Evolutionary conservation across 257 asterid species (phyloP).

Genomic region (Rhazya stricta): DNA sequence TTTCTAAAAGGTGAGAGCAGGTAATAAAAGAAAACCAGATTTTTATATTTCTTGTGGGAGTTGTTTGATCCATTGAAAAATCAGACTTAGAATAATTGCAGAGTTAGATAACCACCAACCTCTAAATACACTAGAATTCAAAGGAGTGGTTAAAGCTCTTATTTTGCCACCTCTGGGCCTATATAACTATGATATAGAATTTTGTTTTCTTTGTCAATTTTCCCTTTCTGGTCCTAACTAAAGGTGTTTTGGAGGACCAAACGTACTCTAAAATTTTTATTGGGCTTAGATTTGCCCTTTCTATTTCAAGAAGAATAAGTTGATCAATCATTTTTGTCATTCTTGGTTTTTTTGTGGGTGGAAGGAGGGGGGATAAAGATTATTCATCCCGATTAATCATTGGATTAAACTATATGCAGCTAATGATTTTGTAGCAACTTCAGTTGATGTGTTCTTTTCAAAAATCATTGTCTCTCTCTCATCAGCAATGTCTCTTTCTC

Average conservation of each 20-base stretch:
- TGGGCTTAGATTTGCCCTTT: not conserved
- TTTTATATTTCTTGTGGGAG: conserved; percentile 2
- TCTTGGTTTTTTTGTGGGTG: no score
- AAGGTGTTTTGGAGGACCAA: no score
- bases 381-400: no score
- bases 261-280: no score
- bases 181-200: no score
- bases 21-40: conserved; percentile 8
- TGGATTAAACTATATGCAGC: not conserved
- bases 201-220: not conserved
- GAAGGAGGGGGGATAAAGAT: no score
- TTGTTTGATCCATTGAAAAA: conserved; percentile 6
- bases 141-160: conserved; percentile 1
- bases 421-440: conserved; percentile 22
- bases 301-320: no score
- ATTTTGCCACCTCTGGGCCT: not conserved
- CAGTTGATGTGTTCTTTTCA: conserved; percentile 31
- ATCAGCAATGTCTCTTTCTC: conserved; percentile 13
- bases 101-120: conserved; percentile 5
- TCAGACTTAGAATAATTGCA: conserved; percentile 2
- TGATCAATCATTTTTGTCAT: no score
- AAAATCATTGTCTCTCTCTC: conserved; percentile 15
- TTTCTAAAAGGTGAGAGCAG: conserved; percentile 3
- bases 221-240: not conserved
- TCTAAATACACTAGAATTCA: not conserved